Percentiles rank a stretch among this genome's conserved stretches.
Conservation (phyloP, 805 yeast species). For the Citeromyces matritensis region DNA sequence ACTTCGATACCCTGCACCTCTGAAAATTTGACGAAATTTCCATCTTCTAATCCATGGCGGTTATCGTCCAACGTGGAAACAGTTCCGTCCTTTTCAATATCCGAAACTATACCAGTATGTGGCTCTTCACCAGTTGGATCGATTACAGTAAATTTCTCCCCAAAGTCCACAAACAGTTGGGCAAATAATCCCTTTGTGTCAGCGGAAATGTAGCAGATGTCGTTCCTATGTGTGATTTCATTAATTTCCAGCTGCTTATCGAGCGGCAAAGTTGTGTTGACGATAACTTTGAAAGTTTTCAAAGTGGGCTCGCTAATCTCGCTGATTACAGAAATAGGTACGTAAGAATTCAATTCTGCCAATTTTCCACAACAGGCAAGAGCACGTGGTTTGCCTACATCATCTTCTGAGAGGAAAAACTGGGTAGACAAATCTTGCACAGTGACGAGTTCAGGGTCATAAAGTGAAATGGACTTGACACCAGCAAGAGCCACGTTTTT, state of each 20-base stretch:
- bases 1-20: slow-evolving; percentile 76
- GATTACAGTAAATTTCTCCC: slow-evolving; percentile 60
- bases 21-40: slow-evolving; percentile 72
- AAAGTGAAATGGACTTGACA: slow-evolving; percentile 77
- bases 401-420: slow-evolving; percentile 59
- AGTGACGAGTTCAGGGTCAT: slow-evolving; percentile 61
- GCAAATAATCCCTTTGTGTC: slow-evolving; percentile 86
- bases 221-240: slow-evolving; percentile 54
- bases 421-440: slow-evolving; percentile 76
- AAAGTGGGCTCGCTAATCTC: slow-evolving; percentile 41
- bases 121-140: slow-evolving; percentile 95
- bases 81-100: slow-evolving; percentile 74
- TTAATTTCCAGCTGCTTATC: slow-evolving; percentile 69
- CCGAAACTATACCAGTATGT: slow-evolving; percentile 71
- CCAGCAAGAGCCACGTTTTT: slow-evolving; percentile 96
- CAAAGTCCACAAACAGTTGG: slow-evolving; percentile 79
- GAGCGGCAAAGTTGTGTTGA: slow-evolving; percentile 63
- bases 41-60: slow-evolving; percentile 90
- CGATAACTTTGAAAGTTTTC: slow-evolving; percentile 57
- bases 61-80: slow-evolving; percentile 89
- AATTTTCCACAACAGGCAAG: slow-evolving; percentile 49
- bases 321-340: slow-evolving; percentile 59
- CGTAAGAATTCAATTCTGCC: slow-evolving; percentile 79
- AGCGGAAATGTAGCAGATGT: slow-evolving; percentile 68
- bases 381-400: slow-evolving; percentile 73